These are phyloP conservation scores for Calonectria henricotiae DNA, from an alignment of 2,329 filamentous ascomycete genomes.

Conservation along the genomic window DNA sequence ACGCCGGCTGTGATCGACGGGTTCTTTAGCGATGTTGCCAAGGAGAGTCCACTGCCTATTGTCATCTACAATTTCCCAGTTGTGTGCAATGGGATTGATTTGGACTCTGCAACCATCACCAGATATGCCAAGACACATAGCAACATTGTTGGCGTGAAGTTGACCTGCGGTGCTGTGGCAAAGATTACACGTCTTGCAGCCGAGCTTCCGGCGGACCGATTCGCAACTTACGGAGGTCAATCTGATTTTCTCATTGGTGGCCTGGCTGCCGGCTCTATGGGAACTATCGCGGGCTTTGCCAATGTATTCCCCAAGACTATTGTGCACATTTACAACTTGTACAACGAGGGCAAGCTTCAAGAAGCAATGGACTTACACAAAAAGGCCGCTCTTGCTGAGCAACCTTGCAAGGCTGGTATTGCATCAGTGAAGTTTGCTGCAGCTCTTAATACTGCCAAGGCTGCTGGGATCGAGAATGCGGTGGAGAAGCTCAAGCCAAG, in stretches of 20 bases:
- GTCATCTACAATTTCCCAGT: slow-evolving; percentile 80
- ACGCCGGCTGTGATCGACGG: slow-evolving; percentile 71
- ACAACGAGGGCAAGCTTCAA: slow-evolving; percentile 69
- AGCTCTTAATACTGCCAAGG: slow-evolving; percentile 72
- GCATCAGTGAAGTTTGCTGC: slow-evolving; percentile 79
- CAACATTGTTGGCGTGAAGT: slow-evolving; percentile 80
- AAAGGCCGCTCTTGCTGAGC: slow-evolving; percentile 77
- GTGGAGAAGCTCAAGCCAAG: slow-evolving; percentile 73
- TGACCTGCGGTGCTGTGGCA: slow-evolving; percentile 81
- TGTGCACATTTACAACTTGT: slow-evolving; percentile 74
- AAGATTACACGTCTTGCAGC: slow-evolving; percentile 77
- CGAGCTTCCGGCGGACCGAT: slow-evolving; percentile 68
- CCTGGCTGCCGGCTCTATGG: slow-evolving; percentile 71
- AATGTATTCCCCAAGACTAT: slow-evolving; percentile 75
- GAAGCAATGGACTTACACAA: slow-evolving; percentile 76
- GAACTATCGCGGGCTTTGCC: slow-evolving; percentile 76
- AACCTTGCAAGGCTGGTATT: slow-evolving; percentile 77
- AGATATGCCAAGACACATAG: slow-evolving; percentile 49
- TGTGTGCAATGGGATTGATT: slow-evolving; percentile 78
- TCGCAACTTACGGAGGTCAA: slow-evolving; percentile 81
- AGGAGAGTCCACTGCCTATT: slow-evolving; percentile 68
- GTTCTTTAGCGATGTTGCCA: slow-evolving; percentile 74
- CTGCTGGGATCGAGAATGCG: slow-evolving; percentile 74
- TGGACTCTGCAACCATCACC: slow-evolving; percentile 75
- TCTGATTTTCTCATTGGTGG: slow-evolving; percentile 80